Base-by-base conservation (phyloP, 2,329 filamentous ascomycete genomes). In the Fusarium sacchari region DNA sequence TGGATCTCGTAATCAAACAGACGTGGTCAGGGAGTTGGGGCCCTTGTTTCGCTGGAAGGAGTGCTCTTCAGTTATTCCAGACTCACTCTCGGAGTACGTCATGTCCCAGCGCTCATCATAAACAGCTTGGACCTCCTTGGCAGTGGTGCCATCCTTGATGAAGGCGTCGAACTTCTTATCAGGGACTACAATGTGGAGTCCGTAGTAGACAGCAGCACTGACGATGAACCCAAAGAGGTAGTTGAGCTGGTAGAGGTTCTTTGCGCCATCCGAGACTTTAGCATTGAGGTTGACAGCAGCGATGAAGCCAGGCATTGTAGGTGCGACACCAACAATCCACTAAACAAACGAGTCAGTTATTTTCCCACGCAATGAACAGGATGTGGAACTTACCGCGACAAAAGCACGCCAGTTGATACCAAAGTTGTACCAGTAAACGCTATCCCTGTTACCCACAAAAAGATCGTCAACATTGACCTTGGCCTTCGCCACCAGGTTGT, bases 301-400 rank as follows among this genome's bases (percentile, higher is more conserved):
- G 12, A 85, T 76, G 64, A 86, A 85, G 18, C 84, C 84, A 0
- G 85, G 84, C 55, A 86, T 69, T 7, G 79, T 80, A 1, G 84
- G 84, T 0, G 76, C 79, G 7, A 83, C 81, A 9, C 83, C 83
- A 26, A 81, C 73, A 26, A 81, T 64, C 82, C 84, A 86, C 81
- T 85, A 36, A 5, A 6, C 20, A 24, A 43, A 17, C 26, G 17
- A 46, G 46, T 75, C 49, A 72, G 67, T 30, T 4, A 18, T n/a
- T 7, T 10, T 4, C 4, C 6, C 0, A 9, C 0, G 22, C 18
- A 15, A 36, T 11, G 7, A 26, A 22, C 7, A 24, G n/a, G n/a
- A 18, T 26, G 15, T 11, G 13, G n/a, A 26, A 79, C 82, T 71
- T 74, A 84, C 83, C 34, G 83, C 81, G 30, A 80, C 76, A 1